Percentiles rank a stretch among this genome's conserved stretches.
phyloP scores from a whole-genome alignment of 441 rosid genomes.

The Jatropha podagrica region DNA sequence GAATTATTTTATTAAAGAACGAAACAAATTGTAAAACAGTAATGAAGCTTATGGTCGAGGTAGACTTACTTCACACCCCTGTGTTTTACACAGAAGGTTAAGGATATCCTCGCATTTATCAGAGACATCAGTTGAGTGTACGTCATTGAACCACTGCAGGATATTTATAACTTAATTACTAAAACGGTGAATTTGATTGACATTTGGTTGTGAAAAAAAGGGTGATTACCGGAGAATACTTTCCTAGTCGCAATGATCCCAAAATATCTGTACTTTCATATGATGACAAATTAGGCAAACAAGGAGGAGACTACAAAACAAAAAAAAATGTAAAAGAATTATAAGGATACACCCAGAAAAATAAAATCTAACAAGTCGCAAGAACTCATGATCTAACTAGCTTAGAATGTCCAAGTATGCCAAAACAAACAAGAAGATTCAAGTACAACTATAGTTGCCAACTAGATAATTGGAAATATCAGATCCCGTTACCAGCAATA shows the following conservation, averaged over 20 bases:
- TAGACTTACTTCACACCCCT: slow-evolving; percentile 74
- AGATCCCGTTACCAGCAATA: not conserved
- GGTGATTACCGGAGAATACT: slow-evolving; percentile 57
- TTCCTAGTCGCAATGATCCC: slow-evolving; percentile 73
- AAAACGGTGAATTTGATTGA: slow-evolving; percentile 4
- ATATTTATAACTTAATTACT: slow-evolving; percentile 14
- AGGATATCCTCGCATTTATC: slow-evolving; percentile 76
- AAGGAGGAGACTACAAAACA: slow-evolving; percentile 59
- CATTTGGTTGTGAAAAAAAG: slow-evolving; percentile 21
- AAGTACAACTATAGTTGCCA: not conserved
- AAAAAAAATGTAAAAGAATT: slow-evolving; percentile 17
- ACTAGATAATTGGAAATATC: not conserved
- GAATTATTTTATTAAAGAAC: not conserved
- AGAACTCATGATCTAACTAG: not conserved
- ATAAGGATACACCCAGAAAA: slow-evolving; percentile 4
- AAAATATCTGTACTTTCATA: slow-evolving; percentile 37
- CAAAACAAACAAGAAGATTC: not conserved
- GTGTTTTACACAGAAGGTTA: slow-evolving; percentile 51
- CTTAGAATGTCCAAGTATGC: not conserved
- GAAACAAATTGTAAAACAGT: slow-evolving; percentile 4
- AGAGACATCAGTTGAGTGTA: slow-evolving; percentile 68
- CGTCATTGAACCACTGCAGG: slow-evolving; percentile 92
- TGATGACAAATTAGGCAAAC: slow-evolving; percentile 64
- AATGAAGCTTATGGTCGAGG: slow-evolving; percentile 5
- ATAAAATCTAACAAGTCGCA: not conserved